Evolutionary conservation across 495 filamentous ascomycete genomes (phyloP).

Genomic region (Melanomma pulvis-pyrius): DNA sequence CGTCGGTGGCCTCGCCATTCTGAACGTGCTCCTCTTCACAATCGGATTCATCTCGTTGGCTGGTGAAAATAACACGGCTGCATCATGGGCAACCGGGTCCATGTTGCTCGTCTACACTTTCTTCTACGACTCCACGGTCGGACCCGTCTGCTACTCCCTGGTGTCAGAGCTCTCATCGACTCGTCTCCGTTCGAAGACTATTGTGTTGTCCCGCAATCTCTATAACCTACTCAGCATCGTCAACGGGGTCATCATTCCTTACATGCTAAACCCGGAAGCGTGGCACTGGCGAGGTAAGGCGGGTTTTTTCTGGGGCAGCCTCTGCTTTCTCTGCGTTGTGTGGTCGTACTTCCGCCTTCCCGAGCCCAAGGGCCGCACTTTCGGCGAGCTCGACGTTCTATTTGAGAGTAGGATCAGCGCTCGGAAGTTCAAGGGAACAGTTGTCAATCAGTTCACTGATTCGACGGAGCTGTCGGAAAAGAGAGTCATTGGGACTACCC

Average conservation of each 20-base stretch:
- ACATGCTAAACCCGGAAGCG: constrained; percentile 63
- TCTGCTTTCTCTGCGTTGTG: constrained; percentile 69
- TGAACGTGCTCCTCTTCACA: constrained; percentile 67
- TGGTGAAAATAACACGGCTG: constrained; percentile 49
- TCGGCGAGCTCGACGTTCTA: constrained; percentile 71
- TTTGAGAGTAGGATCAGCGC: constrained; percentile 56
- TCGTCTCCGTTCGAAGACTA: constrained; percentile 75
- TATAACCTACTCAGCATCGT: constrained; percentile 73
- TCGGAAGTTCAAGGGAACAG: too few species aligned
- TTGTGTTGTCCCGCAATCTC: constrained; percentile 60
- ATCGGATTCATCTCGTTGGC: constrained; percentile 74
- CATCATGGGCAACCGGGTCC: constrained; percentile 66
- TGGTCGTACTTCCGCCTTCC: constrained; percentile 76
- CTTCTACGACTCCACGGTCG: constrained; percentile 73
- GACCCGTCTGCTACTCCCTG: constrained; percentile 76
- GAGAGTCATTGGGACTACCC: too few species aligned
- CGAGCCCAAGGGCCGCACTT: constrained; percentile 68
- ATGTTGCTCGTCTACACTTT: constrained; percentile 73
- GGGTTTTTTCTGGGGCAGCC: constrained; percentile 79
- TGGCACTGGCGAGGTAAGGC: constrained; percentile 76
- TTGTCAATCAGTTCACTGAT: too few species aligned
- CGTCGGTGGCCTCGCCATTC: constrained; percentile 65
- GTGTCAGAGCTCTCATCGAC: constrained; percentile 73
- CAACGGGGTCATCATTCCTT: constrained; percentile 61
- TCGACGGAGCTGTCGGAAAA: too few species aligned